phyloP scores from a whole-genome alignment of 2,329 filamentous ascomycete genomes.

The Plenodomus biglobosus region DNA sequence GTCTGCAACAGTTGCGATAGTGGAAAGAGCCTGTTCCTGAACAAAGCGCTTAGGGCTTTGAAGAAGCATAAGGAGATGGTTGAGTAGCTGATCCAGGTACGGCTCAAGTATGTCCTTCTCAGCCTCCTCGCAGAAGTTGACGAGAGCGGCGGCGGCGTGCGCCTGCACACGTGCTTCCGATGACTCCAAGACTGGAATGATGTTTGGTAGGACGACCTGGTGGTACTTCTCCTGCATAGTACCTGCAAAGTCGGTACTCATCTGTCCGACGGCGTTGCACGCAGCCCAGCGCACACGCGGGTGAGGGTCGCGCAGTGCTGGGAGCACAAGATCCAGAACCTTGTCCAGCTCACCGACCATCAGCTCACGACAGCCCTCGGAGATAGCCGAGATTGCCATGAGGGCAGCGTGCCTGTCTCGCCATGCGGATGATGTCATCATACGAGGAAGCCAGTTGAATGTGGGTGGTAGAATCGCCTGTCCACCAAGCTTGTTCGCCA shows the following conservation, averaged over 20 bases:
- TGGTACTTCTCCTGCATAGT: constrained; percentile 98
- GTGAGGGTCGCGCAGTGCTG: constrained; percentile 84
- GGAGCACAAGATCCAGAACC: constrained; percentile 91
- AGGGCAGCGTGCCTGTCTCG: constrained; percentile 92
- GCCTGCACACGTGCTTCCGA: constrained; percentile 93
- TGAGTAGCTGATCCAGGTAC: constrained; percentile 85
- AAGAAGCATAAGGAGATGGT: constrained; percentile 81
- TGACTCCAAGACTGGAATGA: constrained; percentile 88
- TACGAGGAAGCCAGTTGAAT: constrained; percentile 94
- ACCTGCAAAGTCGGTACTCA: constrained; percentile 98
- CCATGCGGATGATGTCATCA: constrained; percentile 96
- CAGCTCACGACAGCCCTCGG: constrained; percentile 90
- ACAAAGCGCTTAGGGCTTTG: constrained; percentile 94
- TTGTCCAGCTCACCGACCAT: constrained; percentile 95
- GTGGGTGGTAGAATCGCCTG: constrained; percentile 87
- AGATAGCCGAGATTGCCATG: constrained; percentile 98
- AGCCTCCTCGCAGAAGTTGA: constrained; percentile 98
- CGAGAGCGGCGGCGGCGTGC: constrained; percentile 93
- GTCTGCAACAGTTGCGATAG: constrained; percentile 98
- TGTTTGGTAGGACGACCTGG: constrained; percentile 79
- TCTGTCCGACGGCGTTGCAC: constrained; percentile 97
- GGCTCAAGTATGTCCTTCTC: constrained; percentile 90
- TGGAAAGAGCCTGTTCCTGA: constrained; percentile 95
- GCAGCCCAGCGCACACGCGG: constrained; percentile 95
- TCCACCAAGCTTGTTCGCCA: constrained; percentile 97